Evolutionary conservation across 2,329 filamentous ascomycete genomes (phyloP).

Genomic region (Exophiala sp.): DNA sequence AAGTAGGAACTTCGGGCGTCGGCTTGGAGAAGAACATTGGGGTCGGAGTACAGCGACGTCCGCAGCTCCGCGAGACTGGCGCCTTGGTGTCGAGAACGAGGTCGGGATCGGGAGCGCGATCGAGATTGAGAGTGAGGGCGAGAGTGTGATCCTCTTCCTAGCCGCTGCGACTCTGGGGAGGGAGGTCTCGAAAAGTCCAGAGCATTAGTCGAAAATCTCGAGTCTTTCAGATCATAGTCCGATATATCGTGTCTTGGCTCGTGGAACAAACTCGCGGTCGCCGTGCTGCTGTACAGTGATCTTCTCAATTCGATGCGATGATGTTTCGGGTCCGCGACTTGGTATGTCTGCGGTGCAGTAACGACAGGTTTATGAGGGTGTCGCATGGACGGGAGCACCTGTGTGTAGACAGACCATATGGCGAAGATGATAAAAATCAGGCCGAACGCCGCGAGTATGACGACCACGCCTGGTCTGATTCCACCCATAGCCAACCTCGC

Average conservation of each 20-base stretch:
- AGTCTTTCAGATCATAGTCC: constrained; percentile 1
- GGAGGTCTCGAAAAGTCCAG: constrained; percentile 2
- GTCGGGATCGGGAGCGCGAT: not conserved
- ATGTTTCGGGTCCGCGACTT: not conserved
- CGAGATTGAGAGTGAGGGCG: not conserved
- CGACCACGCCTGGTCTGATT: constrained; percentile 1
- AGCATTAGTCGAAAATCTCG: not conserved
- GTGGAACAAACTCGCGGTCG: not conserved
- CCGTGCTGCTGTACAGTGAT: not conserved
- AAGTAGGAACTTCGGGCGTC: not conserved
- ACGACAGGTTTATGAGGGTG: not conserved
- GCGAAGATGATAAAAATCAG: not conserved
- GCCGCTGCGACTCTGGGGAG: not conserved
- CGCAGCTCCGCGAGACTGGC: not conserved
- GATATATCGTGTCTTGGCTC: constrained; percentile 1
- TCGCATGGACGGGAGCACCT: not conserved
- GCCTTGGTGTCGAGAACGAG: not conserved
- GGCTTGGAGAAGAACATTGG: not conserved
- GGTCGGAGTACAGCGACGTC: not conserved
- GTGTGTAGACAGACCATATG: not conserved
- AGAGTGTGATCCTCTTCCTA: not conserved
- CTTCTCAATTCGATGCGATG: not conserved
- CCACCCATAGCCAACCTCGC: not conserved
- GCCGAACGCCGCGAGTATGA: not conserved
- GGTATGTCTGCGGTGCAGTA: not conserved